phyloP scores from a whole-genome alignment of 805 yeast genomes.

The Yarrowia sp. region DNA sequence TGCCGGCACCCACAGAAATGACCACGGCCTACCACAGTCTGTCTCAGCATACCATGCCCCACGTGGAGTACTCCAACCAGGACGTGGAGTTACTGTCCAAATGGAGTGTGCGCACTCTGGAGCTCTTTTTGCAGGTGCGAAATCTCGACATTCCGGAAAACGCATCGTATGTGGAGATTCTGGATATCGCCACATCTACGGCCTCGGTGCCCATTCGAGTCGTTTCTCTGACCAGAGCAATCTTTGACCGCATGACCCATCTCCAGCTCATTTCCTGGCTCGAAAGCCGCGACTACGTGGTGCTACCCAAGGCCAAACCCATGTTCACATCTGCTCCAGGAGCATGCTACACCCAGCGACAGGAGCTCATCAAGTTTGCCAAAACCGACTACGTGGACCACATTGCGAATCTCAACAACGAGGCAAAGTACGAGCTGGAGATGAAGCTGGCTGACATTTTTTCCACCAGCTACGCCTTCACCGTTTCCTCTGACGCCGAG shows the following conservation, averaged over 20 bases:
- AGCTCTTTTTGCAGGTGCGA: not conserved
- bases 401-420: not conserved
- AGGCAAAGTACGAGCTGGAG: constrained; percentile 3
- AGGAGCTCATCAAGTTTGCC: not conserved
- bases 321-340: constrained; percentile 7
- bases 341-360: not conserved
- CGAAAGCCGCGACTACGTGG: not conserved
- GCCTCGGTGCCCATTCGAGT: constrained; percentile 1
- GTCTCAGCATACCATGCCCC: not conserved
- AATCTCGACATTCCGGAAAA: not conserved
- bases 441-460: constrained; percentile 6
- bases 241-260: constrained; percentile 9
- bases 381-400: not conserved
- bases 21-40: not conserved
- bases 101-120: not conserved
- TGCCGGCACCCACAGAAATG: not conserved
- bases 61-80: not conserved
- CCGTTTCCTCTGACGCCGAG: not conserved
- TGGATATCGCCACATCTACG: not conserved
- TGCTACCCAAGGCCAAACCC: constrained; percentile 1
- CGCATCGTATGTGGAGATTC: not conserved
- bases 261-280: constrained; percentile 3
- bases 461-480: not conserved
- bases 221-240: not conserved
- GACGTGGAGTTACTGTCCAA: not conserved